Evolutionary conservation across 225 moss, liverwort and hornwort genomes (phyloP), one percentile per base, ranked within the genome.

Genomic region (Marchantia paleacea): DNA sequence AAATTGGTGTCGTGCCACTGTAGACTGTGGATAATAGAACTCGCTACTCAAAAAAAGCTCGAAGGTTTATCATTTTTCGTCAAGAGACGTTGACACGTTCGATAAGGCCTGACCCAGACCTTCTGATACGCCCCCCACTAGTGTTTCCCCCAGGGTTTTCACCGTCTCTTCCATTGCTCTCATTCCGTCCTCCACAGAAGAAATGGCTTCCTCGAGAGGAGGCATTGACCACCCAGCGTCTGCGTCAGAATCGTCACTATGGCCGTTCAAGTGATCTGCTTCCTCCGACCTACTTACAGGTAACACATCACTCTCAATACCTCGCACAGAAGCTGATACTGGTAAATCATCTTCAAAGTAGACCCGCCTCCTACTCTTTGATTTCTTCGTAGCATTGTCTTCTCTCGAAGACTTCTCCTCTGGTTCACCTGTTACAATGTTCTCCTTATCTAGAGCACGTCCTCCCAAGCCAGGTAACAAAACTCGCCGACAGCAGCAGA

Each of bases 401-500:
- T 57, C 80, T 51, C 64, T 65, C 54, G 30, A 7, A 52, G 77
- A 15, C 26, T 52, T 64, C 64, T 75, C 80, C 7, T 74, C 73
- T 39, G 39, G 39, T 68, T 69, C 73, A 47, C 79, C 88, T 49
- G 25, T 12, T 4, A 78, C 53, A 47, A 78, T 70, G 13, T 68
- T 31, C 12, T 84, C 72, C 39, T 57, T 20, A 31, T 58, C 7
- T 20, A 12, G 25, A 20, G 39, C 52, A 26, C 63, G 69, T 20
- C 72, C 55, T 73, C 81, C 78, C 18, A 82, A 86, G 12, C 76
- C 67, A 29, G 95, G 95, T 18, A 95, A 53, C 75, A 99, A 81
- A 49, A 91, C 79, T 85, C 88, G 85, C 73, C 75, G 81, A 47
- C 90, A 94, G 84, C 92, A 96, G 81, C 86, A 91, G 10, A 94